phyloP scores from a whole-genome alignment of 140 eudicot genomes.

The Erigeron philadelphicus region DNA sequence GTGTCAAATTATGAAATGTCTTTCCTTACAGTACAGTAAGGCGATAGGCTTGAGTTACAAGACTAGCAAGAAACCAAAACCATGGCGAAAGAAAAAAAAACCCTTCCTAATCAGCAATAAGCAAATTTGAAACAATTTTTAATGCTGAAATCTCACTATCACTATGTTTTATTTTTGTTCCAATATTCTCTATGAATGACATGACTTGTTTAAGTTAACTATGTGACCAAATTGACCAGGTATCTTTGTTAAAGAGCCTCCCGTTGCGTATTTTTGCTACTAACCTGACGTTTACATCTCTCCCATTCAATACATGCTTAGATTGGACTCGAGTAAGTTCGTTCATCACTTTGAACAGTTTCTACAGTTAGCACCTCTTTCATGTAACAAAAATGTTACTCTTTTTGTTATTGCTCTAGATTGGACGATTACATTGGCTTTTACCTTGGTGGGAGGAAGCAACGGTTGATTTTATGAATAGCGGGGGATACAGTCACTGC shows the following conservation, averaged over 20 bases:
- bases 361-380: not conserved
- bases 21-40: too few species aligned
- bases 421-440: slow-evolving; percentile 88
- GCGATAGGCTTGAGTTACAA: too few species aligned
- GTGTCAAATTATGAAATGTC: too few species aligned
- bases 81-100: too few species aligned
- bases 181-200: not conserved
- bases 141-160: not conserved
- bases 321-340: slow-evolving; percentile 80
- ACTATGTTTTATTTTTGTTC: not conserved
- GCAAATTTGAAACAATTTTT: not conserved
- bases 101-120: too few species aligned
- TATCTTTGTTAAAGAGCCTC: slow-evolving; percentile 56
- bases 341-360: not conserved
- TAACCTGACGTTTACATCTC: slow-evolving; percentile 40
- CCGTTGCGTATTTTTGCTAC: slow-evolving; percentile 82
- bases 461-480: slow-evolving; percentile 74
- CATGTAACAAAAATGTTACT: not conserved
- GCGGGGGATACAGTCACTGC: slow-evolving; percentile 85
- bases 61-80: too few species aligned
- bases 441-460: slow-evolving; percentile 95
- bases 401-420: slow-evolving; percentile 32
- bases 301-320: slow-evolving; percentile 48
- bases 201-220: not conserved
- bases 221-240: slow-evolving; percentile 40